Evolutionary conservation across 2,329 filamentous ascomycete species (phyloP).

Genomic region (Cryphonectria radicalis): DNA sequence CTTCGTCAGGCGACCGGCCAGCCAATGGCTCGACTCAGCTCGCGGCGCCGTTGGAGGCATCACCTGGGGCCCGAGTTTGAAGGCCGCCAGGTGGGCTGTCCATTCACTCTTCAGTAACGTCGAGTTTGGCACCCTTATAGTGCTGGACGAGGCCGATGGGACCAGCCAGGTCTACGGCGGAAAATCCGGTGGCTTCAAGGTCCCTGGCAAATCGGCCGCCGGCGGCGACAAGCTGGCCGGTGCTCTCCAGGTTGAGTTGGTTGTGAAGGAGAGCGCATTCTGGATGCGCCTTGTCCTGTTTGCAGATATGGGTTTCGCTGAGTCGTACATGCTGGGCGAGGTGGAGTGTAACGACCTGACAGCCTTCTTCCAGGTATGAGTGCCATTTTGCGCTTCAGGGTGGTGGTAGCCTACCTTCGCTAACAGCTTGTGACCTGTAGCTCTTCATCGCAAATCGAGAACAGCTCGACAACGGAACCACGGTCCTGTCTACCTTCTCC

Average conservation of each 20-base stretch:
- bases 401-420: conserved; percentile 6
- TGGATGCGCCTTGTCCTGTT: conserved; percentile 72
- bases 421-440: conserved; percentile 40
- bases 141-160: conserved; percentile 52
- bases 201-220: conserved; percentile 40
- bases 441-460: conserved; percentile 73
- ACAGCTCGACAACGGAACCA: conserved; percentile 66
- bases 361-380: conserved; percentile 66
- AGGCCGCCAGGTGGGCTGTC: conserved; percentile 51
- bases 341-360: conserved; percentile 69
- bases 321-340: conserved; percentile 75
- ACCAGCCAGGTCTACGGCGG: conserved; percentile 51
- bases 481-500: conserved; percentile 62
- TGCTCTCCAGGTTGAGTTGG: conserved; percentile 55
- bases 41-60: conserved; percentile 49
- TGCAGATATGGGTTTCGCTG: conserved; percentile 76
- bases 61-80: conserved; percentile 52
- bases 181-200: conserved; percentile 43
- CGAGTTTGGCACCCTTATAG: conserved; percentile 51
- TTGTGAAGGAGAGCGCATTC: conserved; percentile 68
- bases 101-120: conserved; percentile 52
- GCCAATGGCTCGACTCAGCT: conserved; percentile 45
- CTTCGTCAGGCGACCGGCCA: conserved; percentile 44
- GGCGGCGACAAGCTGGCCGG: conserved; percentile 45
- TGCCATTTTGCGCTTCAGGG: neutral